Conservation (phyloP, 768 basidiomycete genomes). For the Tephrocybe rancida region DNA sequence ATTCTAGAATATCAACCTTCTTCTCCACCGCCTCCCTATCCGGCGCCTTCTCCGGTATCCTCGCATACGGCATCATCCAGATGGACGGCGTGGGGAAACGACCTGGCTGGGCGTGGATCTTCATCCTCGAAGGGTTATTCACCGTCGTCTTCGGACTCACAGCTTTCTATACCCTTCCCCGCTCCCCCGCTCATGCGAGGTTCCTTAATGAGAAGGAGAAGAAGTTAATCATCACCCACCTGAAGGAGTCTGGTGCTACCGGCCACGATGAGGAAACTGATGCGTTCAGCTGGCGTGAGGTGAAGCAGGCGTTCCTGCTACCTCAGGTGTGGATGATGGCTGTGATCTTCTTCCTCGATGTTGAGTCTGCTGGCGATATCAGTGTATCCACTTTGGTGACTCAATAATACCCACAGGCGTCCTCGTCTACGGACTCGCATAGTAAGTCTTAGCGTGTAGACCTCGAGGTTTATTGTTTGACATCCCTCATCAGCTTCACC, state of each 20-base stretch:
- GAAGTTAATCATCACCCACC: slow-evolving; percentile 41
- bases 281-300: slow-evolving; percentile 60
- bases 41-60: slow-evolving; percentile 69
- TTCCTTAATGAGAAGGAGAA: slow-evolving; percentile 58
- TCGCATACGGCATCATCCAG: slow-evolving; percentile 65
- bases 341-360: slow-evolving; percentile 54
- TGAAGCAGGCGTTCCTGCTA: slow-evolving; percentile 45
- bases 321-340: slow-evolving; percentile 59
- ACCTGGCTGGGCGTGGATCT: slow-evolving; percentile 72
- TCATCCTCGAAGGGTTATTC: too few relatives aligned
- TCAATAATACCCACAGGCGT: slow-evolving; percentile 28
- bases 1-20: slow-evolving; percentile 46
- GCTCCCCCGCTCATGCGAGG: slow-evolving; percentile 42
- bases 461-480: background rate
- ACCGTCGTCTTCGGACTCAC: slow-evolving; percentile 57
- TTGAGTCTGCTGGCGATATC: slow-evolving; percentile 26
- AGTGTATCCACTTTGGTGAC: background rate
- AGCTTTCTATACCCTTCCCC: slow-evolving; percentile 52
- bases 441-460: slow-evolving; percentile 33
- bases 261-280: slow-evolving; percentile 38
- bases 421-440: slow-evolving; percentile 49
- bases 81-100: slow-evolving; percentile 58
- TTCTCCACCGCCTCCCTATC: slow-evolving; percentile 59
- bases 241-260: slow-evolving; percentile 41
- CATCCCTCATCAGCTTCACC: slow-evolving; percentile 49